Base-by-base conservation (phyloP, 306 rosid species). In the Gastrolobium bilobum region DNA sequence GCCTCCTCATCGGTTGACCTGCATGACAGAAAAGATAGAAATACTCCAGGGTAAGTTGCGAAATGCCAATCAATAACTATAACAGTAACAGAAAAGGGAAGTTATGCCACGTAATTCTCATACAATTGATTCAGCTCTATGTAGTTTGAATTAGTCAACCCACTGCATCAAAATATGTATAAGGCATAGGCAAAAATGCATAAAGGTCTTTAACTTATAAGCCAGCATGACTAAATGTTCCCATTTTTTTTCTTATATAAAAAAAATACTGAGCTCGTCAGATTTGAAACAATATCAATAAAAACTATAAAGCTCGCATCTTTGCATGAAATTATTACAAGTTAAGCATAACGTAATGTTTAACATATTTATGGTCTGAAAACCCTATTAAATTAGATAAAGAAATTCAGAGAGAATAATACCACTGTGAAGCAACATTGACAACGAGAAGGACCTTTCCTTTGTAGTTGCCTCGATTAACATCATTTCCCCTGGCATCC, bases 1-100 rank as follows among this genome's bases (percentile, higher is more conserved):
- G 88, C 98, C 80, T 95, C 98, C 2, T 94, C 83, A 57, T 95
- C 97, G 1, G 94, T 95, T 48, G 98, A 97, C 91, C 99, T 95
- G 82, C 79, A 78, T 30, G 42, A 61, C 26, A 1, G 40, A 11
- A 85, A 86, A 87, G 46, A 79, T 39, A 65, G 47, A 42, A 5
- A 13, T 77, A 57, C 26, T 10, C 40, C 60, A 75, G 15, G 59
- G 65, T 79, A 54, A 72, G 87, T 79, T 80, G 52, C 62, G 33
- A 67, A 44, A 74, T 79, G 33, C 48, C 34, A 42, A 37, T 66
- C 5, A 52, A 72, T 46, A 43, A 73, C 39, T 42, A 26, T 33
- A 42, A 37, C 13, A n/a, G n/a, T 9, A 59, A 59, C 54, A 29
- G n/a, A 5, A 76, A 48, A 60, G 57, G 61, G 54, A 50, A 76